Base-by-base conservation (phyloP, 352 stramenopile species). In the Elongisporangium anandrum region DNA sequence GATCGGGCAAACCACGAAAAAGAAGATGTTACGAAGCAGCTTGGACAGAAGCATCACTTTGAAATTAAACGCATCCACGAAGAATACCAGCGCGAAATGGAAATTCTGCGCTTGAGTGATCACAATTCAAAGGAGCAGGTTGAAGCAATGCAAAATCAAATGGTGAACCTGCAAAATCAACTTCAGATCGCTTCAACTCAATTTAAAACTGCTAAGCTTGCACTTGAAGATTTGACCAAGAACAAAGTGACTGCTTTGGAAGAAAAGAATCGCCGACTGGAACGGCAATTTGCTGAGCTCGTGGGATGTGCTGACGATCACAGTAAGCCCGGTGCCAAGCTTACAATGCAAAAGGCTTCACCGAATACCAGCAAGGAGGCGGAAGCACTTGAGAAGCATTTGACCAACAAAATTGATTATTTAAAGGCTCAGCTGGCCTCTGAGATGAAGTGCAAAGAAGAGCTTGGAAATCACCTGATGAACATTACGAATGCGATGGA, bases 401-500 rank as follows among this genome's bases (percentile, higher is more conserved):
- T 88, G 4, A 75, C 64, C 55, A 88, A 93, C 65, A 93, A 94
- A 50, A 71, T 95, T 16, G 82, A 92, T 39, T 94, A 95, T 54
- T 60, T 95, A 15, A 92, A 94, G 57, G 85, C 84, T 0, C 85
- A 94, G 55, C 60, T 95, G 1, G 71, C 81, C 26, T 94, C 85
- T 0, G 86, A 95, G 56, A 92, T 92, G 69, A 89, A 87, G 53
- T 94, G 86, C 56, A 92, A 92, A 60, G 84, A 95, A 61, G 86
- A 95, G 54, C 68, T 95, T 4, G 85, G 85, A 0, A 73, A 56
- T 3, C 82, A 90, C 54, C 59, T 94, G 1, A 79, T 77, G 0
- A 69, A 87, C 4, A 71, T 94, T 16, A 90, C 82, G 7, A 69
- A 59, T 16, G 68, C 73, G 4, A 79, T 94, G 59, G 82, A 92